Evolutionary conservation across 1,284 basidiomycete genomes (phyloP).

Genomic region (Ganoderma sinense): DNA sequence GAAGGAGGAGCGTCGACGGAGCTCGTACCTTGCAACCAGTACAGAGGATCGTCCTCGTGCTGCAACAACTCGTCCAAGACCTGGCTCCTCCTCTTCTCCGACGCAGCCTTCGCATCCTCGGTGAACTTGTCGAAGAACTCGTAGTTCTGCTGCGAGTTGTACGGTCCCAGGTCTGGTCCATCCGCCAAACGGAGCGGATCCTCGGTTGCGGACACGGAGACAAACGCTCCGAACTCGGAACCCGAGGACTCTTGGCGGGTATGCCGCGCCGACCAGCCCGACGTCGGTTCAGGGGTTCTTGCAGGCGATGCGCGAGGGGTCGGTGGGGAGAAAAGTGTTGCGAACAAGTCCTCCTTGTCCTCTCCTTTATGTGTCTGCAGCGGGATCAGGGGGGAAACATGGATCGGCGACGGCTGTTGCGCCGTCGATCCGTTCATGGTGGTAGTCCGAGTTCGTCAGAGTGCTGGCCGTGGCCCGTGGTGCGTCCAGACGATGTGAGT

Average conservation of each 20-base stretch:
- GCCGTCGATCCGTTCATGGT: slow-evolving; percentile 26
- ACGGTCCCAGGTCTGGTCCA: slow-evolving; percentile 26
- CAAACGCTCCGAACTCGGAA: slow-evolving; percentile 73
- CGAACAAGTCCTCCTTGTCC: slow-evolving; percentile 50
- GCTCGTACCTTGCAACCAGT: slow-evolving; percentile 46
- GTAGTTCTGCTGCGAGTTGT: slow-evolving; percentile 38
- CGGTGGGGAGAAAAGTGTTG: slow-evolving; percentile 52
- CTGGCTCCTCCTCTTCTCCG: slow-evolving; percentile 56
- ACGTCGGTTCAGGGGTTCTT: slow-evolving; percentile 19
- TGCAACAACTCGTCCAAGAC: slow-evolving; percentile 68
- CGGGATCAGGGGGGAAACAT: slow-evolving; percentile 22
- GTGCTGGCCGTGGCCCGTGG: background rate
- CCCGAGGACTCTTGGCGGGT: slow-evolving; percentile 28
- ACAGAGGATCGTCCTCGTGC: slow-evolving; percentile 74
- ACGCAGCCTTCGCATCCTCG: slow-evolving; percentile 58
- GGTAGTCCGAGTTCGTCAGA: background rate
- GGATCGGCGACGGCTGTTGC: slow-evolving; percentile 17
- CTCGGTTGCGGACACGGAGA: slow-evolving; percentile 65
- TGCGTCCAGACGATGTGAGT: background rate
- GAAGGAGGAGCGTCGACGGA: slow-evolving; percentile 12
- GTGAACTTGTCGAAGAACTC: slow-evolving; percentile 68
- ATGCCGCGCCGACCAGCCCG: slow-evolving; percentile 17
- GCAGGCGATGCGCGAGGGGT: slow-evolving; percentile 50
- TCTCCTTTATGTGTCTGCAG: slow-evolving; percentile 11
- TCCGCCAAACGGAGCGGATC: slow-evolving; percentile 56